Evolutionary conservation across 768 basidiomycete species (phyloP).

Genomic region (Psilocybe azurescens): DNA sequence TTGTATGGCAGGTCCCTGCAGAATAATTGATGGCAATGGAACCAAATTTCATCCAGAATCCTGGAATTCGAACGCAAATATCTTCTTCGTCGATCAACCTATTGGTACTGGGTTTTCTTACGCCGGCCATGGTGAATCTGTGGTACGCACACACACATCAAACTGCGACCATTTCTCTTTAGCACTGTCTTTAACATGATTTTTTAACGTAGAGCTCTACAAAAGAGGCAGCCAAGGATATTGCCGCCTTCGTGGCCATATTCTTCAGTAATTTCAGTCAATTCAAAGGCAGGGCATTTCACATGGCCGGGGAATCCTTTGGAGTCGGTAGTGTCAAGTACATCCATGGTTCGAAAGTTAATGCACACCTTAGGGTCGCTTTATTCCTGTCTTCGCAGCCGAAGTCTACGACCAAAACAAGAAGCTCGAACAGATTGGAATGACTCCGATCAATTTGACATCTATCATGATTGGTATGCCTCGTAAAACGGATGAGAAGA

Average conservation of each 20-base stretch:
- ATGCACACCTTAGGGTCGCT: slow-evolving; percentile 56
- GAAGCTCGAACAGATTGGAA: slow-evolving; percentile 51
- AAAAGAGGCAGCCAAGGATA: slow-evolving; percentile 71
- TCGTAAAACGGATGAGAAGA: neutral
- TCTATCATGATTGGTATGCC: slow-evolving; percentile 71
- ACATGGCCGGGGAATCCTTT: slow-evolving; percentile 80
- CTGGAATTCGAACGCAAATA: slow-evolving; percentile 75
- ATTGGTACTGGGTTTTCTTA: slow-evolving; percentile 69
- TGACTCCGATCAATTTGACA: slow-evolving; percentile 66
- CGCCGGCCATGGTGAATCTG: slow-evolving; percentile 65
- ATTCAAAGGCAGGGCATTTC: slow-evolving; percentile 71
- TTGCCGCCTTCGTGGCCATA: slow-evolving; percentile 72
- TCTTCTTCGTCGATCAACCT: slow-evolving; percentile 69
- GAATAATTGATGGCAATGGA: slow-evolving; percentile 54
- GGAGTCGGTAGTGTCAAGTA: slow-evolving; percentile 31
- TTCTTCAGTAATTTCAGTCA: slow-evolving; percentile 77
- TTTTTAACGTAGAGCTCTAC: slow-evolving; percentile 53
- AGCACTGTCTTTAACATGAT: neutral
- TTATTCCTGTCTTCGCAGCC: slow-evolving; percentile 77
- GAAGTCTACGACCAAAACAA: slow-evolving; percentile 79
- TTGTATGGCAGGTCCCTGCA: slow-evolving; percentile 67
- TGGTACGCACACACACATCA: slow-evolving; percentile 36
- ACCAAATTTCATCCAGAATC: slow-evolving; percentile 61
- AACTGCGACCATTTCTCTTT: neutral
- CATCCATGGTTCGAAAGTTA: no score